Conservation (phyloP, 306 rosid species). For the Fagus sylvatica region DNA sequence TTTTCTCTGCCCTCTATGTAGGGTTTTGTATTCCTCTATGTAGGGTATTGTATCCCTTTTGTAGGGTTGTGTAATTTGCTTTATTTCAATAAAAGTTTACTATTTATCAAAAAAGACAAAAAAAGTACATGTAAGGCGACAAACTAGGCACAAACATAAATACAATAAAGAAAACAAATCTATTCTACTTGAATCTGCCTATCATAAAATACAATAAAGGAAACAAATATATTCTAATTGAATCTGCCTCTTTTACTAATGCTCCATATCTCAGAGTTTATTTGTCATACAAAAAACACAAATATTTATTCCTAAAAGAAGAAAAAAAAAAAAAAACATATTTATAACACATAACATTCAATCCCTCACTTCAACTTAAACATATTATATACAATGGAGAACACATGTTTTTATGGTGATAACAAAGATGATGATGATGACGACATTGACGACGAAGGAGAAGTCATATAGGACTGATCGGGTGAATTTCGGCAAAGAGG, state of each 20-base stretch:
- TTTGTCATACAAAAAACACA: background rate
- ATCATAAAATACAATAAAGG: background rate
- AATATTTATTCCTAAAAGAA: background rate
- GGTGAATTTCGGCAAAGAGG: slow-evolving; percentile 73
- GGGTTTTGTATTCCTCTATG: too few relatives aligned
- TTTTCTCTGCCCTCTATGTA: too few relatives aligned
- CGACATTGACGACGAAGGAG: slow-evolving; percentile 34
- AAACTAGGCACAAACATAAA: too few relatives aligned
- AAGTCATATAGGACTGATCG: background rate
- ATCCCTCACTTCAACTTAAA: background rate
- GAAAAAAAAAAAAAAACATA: background rate
- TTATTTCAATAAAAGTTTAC: too few relatives aligned
- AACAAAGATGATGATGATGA: slow-evolving; percentile 13
- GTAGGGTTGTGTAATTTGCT: too few relatives aligned
- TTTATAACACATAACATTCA: background rate
- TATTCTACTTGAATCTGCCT: too few relatives aligned
- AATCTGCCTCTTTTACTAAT: background rate
- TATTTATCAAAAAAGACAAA: too few relatives aligned
- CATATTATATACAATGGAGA: background rate
- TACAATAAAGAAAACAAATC: too few relatives aligned
- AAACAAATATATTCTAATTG: background rate
- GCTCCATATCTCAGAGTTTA: background rate
- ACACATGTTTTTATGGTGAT: background rate
- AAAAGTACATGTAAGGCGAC: too few relatives aligned
- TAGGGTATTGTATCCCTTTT: too few relatives aligned